Percentiles rank a stretch among this genome's conserved stretches.
These are phyloP conservation scores for Lentithecium fluviatile DNA, from an alignment of 495 filamentous ascomycete species.

Conservation along the genomic window DNA sequence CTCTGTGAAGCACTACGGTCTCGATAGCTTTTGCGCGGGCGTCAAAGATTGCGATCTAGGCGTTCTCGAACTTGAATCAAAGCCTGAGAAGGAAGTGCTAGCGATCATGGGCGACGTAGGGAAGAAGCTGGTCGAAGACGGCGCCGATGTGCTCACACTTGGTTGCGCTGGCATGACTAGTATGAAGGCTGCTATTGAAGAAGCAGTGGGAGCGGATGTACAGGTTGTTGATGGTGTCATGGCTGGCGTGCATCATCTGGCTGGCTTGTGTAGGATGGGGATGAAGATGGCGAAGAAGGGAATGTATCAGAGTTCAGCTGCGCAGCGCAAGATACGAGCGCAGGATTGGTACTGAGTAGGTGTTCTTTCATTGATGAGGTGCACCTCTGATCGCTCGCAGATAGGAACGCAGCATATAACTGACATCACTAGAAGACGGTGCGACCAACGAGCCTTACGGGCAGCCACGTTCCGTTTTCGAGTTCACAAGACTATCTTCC, in stretches of 20 bases:
- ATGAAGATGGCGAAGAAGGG: constrained; percentile 33
- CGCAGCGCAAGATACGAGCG: constrained; percentile 26
- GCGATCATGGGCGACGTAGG: constrained; percentile 44
- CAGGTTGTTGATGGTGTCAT: constrained; percentile 37
- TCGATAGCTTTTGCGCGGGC: constrained; percentile 46
- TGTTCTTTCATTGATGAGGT: no score
- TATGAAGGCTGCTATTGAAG: constrained; percentile 47
- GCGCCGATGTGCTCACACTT: constrained; percentile 49
- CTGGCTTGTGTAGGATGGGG: constrained; percentile 32
- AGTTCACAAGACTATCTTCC: no score
- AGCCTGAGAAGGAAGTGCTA: constrained; percentile 44
- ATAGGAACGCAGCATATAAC: no score
- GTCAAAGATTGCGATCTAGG: constrained; percentile 44
- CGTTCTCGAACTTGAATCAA: constrained; percentile 47
- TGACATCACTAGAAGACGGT: no score
- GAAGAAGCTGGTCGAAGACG: constrained; percentile 43
- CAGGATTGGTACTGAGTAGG: constrained; percentile 23
- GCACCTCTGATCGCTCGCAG: no score
- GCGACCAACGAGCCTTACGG: no score
- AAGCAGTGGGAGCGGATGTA: constrained; percentile 43
- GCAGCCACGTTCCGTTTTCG: no score
- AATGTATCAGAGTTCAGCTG: constrained; percentile 30
- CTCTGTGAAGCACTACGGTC: constrained; percentile 46
- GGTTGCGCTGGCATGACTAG: constrained; percentile 54
- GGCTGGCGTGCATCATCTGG: constrained; percentile 35